Conservation (phyloP, 805 yeast genomes). For the Saturnispora halmiae region DNA sequence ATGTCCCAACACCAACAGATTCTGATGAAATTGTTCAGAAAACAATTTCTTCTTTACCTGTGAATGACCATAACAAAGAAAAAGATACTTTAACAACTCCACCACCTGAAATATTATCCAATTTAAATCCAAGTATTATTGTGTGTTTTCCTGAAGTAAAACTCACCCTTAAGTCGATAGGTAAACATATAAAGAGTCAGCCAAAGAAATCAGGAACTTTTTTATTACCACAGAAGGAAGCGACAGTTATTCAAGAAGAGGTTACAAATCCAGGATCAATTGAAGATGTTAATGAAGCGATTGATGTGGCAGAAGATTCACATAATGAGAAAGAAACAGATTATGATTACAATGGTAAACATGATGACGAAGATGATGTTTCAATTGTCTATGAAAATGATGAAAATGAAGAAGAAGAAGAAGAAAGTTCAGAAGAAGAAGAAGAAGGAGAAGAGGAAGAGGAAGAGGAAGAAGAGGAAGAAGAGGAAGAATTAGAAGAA, state of each 20-base stretch:
- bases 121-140: slow-evolving; percentile 10
- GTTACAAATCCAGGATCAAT: not conserved
- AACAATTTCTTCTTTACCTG: not conserved
- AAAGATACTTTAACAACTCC: not conserved
- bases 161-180: slow-evolving; percentile 1
- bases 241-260: not conserved
- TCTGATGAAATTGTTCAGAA: not conserved
- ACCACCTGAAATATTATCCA: slow-evolving; percentile 9
- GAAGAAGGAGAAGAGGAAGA: slow-evolving; percentile 7
- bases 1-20: not conserved
- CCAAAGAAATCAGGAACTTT: slow-evolving; percentile 7
- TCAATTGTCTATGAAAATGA: too few relatives aligned
- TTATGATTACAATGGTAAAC: not conserved
- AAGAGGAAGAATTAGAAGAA: slow-evolving; percentile 5
- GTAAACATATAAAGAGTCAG: not conserved
- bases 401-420: too few relatives aligned
- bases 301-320: slow-evolving; percentile 9
- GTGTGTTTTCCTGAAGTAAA: slow-evolving; percentile 25
- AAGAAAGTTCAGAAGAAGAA: too few relatives aligned
- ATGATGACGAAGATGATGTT: slow-evolving; percentile 2
- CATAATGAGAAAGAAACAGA: slow-evolving; percentile 5
- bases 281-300: slow-evolving; percentile 1
- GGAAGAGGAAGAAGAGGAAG: not conserved
- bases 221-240: too few relatives aligned
- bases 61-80: not conserved